Conservation (phyloP, 306 rosid species). For the Rosa multiflora region DNA sequence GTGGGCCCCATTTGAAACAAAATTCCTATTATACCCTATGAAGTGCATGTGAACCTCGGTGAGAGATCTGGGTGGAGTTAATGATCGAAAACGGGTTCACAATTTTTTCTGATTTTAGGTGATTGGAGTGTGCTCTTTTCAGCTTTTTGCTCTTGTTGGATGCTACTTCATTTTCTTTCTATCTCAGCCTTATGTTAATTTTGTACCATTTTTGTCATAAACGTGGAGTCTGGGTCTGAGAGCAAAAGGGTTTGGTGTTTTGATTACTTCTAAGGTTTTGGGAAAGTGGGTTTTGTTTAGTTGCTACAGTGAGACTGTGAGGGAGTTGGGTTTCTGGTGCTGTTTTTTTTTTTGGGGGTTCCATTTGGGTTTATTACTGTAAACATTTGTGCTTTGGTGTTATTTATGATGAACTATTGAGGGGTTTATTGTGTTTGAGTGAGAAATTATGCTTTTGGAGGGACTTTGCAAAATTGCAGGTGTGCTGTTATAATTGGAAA, state of each 20-base stretch:
- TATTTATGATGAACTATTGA: constrained; percentile 26
- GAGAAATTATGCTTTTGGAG: constrained; percentile 28
- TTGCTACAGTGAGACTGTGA: constrained; percentile 27
- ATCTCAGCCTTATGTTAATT: constrained; percentile 33
- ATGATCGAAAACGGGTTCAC: constrained; percentile 49
- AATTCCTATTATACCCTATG: constrained; percentile 27
- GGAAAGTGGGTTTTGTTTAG: constrained; percentile 34
- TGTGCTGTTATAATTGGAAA: constrained; percentile 17
- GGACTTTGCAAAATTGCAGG: constrained; percentile 17
- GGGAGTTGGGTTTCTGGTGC: constrained; percentile 15
- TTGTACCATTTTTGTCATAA: constrained; percentile 26
- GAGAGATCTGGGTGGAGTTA: constrained; percentile 63
- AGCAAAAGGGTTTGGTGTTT: constrained; percentile 22
- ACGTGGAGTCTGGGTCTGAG: constrained; percentile 18
- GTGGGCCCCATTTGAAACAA: too few relatives aligned
- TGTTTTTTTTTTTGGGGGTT: not conserved
- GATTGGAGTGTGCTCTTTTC: constrained; percentile 46
- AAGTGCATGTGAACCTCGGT: constrained; percentile 66
- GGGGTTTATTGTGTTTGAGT: constrained; percentile 28
- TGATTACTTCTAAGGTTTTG: constrained; percentile 36
- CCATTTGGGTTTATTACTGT: constrained; percentile 21
- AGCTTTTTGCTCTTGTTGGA: constrained; percentile 26
- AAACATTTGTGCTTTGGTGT: constrained; percentile 24
- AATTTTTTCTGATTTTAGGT: constrained; percentile 65
- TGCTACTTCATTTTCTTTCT: constrained; percentile 37